Conservation (phyloP, 2,329 filamentous ascomycete genomes). For the Zymoseptoria tritici region DNA sequence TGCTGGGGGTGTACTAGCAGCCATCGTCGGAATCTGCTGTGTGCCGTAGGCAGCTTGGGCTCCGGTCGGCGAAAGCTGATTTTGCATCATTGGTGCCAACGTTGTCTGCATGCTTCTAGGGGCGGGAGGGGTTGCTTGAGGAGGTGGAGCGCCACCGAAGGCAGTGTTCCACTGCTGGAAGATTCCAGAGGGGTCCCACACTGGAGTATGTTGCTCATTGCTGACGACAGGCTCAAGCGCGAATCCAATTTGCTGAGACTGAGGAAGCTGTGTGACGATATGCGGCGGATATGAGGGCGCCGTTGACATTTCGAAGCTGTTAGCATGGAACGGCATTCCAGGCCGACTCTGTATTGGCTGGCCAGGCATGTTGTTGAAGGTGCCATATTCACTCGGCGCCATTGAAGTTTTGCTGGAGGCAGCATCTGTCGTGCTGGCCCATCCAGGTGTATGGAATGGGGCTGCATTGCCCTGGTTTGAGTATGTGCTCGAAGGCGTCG, state of each 20-base stretch:
- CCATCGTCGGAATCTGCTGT: conserved; percentile 15
- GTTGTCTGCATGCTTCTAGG: conserved; percentile 15
- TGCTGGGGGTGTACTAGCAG: conserved; percentile 14
- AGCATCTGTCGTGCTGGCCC: conserved; percentile 16
- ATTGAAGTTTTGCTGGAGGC: conserved; percentile 19
- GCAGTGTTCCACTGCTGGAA: conserved; percentile 88
- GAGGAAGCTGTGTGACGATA: conserved; percentile 17
- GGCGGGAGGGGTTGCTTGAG: conserved; percentile 38
- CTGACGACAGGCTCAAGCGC: conserved; percentile 21
- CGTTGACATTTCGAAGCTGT: conserved; percentile 15
- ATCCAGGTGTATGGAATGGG: conserved; percentile 8
- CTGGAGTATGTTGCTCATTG: conserved; percentile 24
- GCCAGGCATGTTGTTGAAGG: conserved; percentile 15
- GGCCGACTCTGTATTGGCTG: conserved; percentile 13
- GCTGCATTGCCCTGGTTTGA: conserved; percentile 9
- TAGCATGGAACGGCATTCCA: conserved; percentile 13
- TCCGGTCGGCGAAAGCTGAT: conserved; percentile 28
- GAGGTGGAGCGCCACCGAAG: conserved; percentile 63
- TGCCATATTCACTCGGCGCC: conserved; percentile 17
- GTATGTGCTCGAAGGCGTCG: conserved; percentile 13
- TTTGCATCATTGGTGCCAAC: conserved; percentile 26
- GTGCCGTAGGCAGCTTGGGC: conserved; percentile 17
- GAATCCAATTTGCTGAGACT: conserved; percentile 18
- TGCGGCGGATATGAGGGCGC: conserved; percentile 16
- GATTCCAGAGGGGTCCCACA: conserved; percentile 31